Conservation (phyloP, 2,329 filamentous ascomycete species). For the Penicillium capsulatum region DNA sequence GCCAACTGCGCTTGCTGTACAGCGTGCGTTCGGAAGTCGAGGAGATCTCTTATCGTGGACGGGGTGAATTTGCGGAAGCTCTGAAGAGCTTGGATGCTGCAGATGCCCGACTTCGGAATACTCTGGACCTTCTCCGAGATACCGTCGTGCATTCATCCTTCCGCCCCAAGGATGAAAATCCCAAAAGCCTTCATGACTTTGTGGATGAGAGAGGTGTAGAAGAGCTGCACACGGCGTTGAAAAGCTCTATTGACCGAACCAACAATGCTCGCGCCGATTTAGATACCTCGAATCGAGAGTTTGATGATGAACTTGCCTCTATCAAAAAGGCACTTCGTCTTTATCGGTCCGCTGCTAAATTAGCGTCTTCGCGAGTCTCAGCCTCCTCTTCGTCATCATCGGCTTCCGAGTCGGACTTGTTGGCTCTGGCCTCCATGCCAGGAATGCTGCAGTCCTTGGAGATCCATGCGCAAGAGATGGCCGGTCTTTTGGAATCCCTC, state of each 20-base stretch:
- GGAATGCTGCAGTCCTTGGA: conserved; percentile 61
- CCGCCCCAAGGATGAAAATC: conserved; percentile 45
- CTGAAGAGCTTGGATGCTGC: conserved; percentile 57
- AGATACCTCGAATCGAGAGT: conserved; percentile 55
- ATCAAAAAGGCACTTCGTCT: conserved; percentile 57
- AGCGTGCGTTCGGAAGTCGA: conserved; percentile 44
- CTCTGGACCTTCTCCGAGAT: conserved; percentile 52
- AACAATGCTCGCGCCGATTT: conserved; percentile 58
- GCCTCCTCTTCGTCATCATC: conserved; percentile 33
- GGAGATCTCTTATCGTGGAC: conserved; percentile 40
- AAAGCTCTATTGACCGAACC: conserved; percentile 58
- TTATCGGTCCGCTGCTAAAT: conserved; percentile 37
- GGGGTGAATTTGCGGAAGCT: conserved; percentile 46
- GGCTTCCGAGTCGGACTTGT: conserved; percentile 31
- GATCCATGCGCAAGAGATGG: conserved; percentile 75
- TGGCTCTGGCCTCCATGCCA: conserved; percentile 44
- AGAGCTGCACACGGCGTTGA: conserved; percentile 53
- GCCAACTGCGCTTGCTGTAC: conserved; percentile 44
- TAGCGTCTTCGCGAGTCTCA: conserved; percentile 37
- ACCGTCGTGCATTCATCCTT: conserved; percentile 58
- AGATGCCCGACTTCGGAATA: conserved; percentile 54
- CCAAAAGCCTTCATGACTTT: conserved; percentile 61
- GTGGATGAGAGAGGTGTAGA: conserved; percentile 61
- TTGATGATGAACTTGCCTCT: conserved; percentile 67
- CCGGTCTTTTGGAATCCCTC: conserved; percentile 71